Evolutionary conservation across 2,329 filamentous ascomycete species (phyloP).

Genomic region (Chrysoporthe austroafricana): DNA sequence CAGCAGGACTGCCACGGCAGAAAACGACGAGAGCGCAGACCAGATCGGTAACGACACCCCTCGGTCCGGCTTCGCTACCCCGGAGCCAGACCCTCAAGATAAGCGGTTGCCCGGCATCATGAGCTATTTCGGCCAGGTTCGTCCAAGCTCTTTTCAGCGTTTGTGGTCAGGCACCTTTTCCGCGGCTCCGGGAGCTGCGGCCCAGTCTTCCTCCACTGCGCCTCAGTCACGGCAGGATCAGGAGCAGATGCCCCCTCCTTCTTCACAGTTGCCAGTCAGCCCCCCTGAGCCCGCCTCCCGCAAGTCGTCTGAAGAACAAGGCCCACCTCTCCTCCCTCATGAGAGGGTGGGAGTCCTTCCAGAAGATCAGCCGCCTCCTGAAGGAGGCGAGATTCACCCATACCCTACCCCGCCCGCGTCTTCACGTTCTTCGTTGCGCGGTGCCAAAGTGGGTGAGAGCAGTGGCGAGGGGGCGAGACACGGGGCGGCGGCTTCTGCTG

Average conservation of each 20-base stretch:
- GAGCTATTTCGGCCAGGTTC: conserved; percentile 99
- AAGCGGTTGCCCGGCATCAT: conserved; percentile 95
- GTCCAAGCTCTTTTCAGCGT: conserved; percentile 74
- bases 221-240: conserved; percentile 27
- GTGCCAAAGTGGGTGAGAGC: conserved; percentile 46
- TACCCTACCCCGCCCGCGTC: conserved; percentile 65
- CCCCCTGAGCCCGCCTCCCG: conserved; percentile 32
- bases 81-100: conserved; percentile 90
- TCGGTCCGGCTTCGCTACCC: conserved; percentile 88
- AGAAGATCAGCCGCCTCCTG: conserved; percentile 37
- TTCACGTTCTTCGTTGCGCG: conserved; percentile 49
- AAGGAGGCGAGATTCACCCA: conserved; percentile 42
- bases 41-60: conserved; percentile 85
- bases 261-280: conserved; percentile 32
- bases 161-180: conserved; percentile 45
- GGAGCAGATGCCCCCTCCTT: conserved; percentile 27
- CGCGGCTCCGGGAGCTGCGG: conserved; percentile 45
- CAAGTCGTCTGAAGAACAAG: conserved; percentile 32
- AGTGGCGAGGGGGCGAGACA: conserved; percentile 43
- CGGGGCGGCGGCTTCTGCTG: conserved; percentile 39
- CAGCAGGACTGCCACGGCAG: conserved; percentile 58
- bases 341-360: conserved; percentile 41
- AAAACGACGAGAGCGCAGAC: conserved; percentile 71
- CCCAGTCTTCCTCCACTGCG: conserved; percentile 37
- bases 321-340: conserved; percentile 43